These are phyloP conservation scores for Eucalyptus fibrosa DNA, from an alignment of 345 rosid species.

Conservation along the genomic window DNA sequence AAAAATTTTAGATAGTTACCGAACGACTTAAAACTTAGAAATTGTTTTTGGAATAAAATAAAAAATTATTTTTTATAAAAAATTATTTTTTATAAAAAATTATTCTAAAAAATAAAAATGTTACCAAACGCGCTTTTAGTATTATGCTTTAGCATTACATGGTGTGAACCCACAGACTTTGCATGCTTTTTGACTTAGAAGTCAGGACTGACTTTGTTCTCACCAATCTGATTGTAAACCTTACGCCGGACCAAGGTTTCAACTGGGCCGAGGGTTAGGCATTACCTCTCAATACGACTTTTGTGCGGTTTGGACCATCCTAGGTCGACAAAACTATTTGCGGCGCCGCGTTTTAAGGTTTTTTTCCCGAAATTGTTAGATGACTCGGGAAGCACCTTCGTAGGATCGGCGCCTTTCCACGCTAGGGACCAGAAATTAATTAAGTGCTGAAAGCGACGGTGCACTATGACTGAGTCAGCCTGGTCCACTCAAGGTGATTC, in stretches of 20 bases:
- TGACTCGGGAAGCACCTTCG: not conserved
- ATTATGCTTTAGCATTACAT: not conserved
- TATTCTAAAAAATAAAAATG: rapidly evolving
- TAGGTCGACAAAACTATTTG: not conserved
- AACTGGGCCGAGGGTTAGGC: not conserved
- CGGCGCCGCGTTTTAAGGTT: not conserved
- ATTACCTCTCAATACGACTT: not conserved
- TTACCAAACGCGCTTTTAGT: rapidly evolving
- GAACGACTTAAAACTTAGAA: no score
- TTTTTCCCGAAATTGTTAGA: not conserved
- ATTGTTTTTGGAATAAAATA: rapidly evolving
- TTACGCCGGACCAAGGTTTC: not conserved
- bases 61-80: no score
- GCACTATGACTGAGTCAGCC: not conserved
- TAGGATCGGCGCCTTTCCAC: not conserved
- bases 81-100: no score
- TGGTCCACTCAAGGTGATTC: not conserved
- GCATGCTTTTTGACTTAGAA: not conserved
- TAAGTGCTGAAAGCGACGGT: not conserved
- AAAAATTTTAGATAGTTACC: no score
- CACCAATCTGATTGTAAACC: not conserved
- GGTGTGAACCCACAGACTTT: not conserved
- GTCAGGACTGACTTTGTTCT: not conserved
- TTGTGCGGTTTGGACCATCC: not conserved
- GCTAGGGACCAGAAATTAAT: not conserved